Conservation (phyloP, 345 rosid genomes). For the Aquilaria malaccensis region DNA sequence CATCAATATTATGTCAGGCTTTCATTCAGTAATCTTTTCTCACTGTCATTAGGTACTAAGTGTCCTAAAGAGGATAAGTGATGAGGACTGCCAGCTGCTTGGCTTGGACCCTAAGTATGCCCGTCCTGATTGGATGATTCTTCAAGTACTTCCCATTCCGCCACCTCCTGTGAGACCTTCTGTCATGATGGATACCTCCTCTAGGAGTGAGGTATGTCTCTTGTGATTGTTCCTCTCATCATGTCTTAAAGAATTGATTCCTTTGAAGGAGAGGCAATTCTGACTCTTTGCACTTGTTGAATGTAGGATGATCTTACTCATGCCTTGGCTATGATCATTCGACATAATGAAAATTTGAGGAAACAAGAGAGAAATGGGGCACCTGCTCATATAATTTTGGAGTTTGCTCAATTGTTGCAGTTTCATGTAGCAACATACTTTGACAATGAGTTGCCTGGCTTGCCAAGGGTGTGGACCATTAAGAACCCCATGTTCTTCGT, state of each 20-base stretch:
- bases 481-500: slow-evolving; percentile 4
- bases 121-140: slow-evolving; percentile 68
- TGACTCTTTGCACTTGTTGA: slow-evolving; percentile 3
- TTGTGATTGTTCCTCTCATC: not conserved
- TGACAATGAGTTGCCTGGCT: slow-evolving; percentile 92
- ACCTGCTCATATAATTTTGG: slow-evolving; percentile 87
- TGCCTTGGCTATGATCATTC: slow-evolving; percentile 76
- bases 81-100: slow-evolving; percentile 48
- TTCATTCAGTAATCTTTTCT: not conserved
- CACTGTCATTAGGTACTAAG: slow-evolving; percentile 32
- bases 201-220: slow-evolving; percentile 64
- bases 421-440: slow-evolving; percentile 83
- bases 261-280: not conserved
- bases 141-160: slow-evolving; percentile 61
- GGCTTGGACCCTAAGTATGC: slow-evolving; percentile 64
- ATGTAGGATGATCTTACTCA: slow-evolving; percentile 85
- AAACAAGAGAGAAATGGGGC: slow-evolving; percentile 83
- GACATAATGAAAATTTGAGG: slow-evolving; percentile 78
- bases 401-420: slow-evolving; percentile 84
- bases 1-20: not conserved
- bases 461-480: slow-evolving; percentile 65
- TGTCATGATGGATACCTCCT: slow-evolving; percentile 76
- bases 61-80: slow-evolving; percentile 57
- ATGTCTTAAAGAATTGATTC: not conserved
- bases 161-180: slow-evolving; percentile 72